A percentile compares a stretch with the other conserved stretches of the same genome.
These are phyloP conservation scores for Candida peoriensis DNA, from an alignment of 805 yeast genomes.

Conservation along the genomic window DNA sequence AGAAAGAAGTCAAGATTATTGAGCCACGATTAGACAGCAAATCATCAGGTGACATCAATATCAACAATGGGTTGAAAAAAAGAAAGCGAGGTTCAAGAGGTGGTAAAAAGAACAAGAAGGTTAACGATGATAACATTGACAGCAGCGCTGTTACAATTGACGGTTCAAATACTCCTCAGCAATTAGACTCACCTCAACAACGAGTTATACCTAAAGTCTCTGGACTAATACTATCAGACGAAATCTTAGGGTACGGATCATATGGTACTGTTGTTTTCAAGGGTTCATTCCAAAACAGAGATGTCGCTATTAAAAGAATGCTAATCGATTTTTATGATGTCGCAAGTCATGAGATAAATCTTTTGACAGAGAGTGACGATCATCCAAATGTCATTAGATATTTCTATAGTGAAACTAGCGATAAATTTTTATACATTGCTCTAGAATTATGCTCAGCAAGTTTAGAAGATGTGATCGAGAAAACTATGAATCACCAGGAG, in stretches of 20 bases:
- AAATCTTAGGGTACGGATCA: conserved; percentile 89
- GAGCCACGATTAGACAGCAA: conserved; percentile 24
- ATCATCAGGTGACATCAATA: conserved; percentile 16
- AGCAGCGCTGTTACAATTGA: background rate
- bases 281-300: conserved; percentile 87
- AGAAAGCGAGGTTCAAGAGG: conserved; percentile 86
- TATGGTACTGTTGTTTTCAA: conserved; percentile 93
- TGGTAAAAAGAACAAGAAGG: conserved; percentile 53
- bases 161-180: background rate
- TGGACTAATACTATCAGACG: conserved; percentile 60
- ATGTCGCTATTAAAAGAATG: conserved; percentile 95
- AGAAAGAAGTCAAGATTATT: conserved; percentile 24
- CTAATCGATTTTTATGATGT: conserved; percentile 87
- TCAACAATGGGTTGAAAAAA: conserved; percentile 38
- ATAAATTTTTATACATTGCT: conserved; percentile 86
- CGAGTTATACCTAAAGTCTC: conserved; percentile 1
- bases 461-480: conserved; percentile 77
- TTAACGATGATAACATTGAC: conserved; percentile 2
- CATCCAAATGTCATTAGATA: conserved; percentile 94
- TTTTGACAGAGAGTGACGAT: conserved; percentile 91
- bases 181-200: background rate
- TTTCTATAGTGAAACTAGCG: conserved; percentile 88
- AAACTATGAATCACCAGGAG: conserved; percentile 31
- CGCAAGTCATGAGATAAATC: conserved; percentile 84
- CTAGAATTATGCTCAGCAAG: conserved; percentile 87